phyloP scores from a whole-genome alignment of 768 basidiomycete genomes.

The Kockovaella imperatae region DNA sequence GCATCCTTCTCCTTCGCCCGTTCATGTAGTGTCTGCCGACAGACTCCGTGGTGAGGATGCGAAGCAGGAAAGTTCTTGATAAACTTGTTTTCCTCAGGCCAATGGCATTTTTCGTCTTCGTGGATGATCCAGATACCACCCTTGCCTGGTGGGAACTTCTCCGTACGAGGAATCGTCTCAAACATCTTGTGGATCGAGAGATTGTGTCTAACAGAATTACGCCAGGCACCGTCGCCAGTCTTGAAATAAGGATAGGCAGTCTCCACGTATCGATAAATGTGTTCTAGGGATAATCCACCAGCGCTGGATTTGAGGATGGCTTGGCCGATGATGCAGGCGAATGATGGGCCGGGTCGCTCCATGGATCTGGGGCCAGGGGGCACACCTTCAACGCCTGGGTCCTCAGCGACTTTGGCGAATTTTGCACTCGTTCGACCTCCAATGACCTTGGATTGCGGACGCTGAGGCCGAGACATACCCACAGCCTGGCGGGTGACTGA shows the following conservation, averaged over 20 bases:
- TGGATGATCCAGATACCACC: slow-evolving; percentile 41
- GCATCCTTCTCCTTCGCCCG: slow-evolving; percentile 29
- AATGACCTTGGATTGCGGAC: slow-evolving; percentile 8
- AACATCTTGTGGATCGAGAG: slow-evolving; percentile 86
- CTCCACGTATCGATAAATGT: slow-evolving; percentile 94
- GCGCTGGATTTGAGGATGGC: slow-evolving; percentile 78
- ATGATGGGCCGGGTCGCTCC: slow-evolving; percentile 76
- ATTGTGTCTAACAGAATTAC: slow-evolving; percentile 96
- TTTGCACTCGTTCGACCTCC: slow-evolving; percentile 32
- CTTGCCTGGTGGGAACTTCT: slow-evolving; percentile 33
- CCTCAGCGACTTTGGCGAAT: slow-evolving; percentile 33
- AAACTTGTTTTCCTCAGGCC: slow-evolving; percentile 35
- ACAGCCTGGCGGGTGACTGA: not conserved
- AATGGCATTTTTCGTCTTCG: slow-evolving; percentile 36
- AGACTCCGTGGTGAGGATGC: slow-evolving; percentile 29
- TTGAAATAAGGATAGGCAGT: slow-evolving; percentile 90
- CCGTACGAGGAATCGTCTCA: slow-evolving; percentile 61
- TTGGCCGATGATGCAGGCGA: slow-evolving; percentile 92
- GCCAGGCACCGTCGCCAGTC: slow-evolving; percentile 89
- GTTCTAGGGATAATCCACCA: slow-evolving; percentile 79
- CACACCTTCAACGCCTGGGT: slow-evolving; percentile 46
- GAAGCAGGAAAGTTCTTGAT: slow-evolving; percentile 36
- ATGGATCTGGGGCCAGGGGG: slow-evolving; percentile 76
- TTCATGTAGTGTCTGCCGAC: slow-evolving; percentile 35
- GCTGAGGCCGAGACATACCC: slow-evolving; percentile 2